Percentiles rank a stretch among this genome's conserved stretches.
Evolutionary conservation across 805 yeast species (phyloP).

Genomic region (Starmerella stigmatis): DNA sequence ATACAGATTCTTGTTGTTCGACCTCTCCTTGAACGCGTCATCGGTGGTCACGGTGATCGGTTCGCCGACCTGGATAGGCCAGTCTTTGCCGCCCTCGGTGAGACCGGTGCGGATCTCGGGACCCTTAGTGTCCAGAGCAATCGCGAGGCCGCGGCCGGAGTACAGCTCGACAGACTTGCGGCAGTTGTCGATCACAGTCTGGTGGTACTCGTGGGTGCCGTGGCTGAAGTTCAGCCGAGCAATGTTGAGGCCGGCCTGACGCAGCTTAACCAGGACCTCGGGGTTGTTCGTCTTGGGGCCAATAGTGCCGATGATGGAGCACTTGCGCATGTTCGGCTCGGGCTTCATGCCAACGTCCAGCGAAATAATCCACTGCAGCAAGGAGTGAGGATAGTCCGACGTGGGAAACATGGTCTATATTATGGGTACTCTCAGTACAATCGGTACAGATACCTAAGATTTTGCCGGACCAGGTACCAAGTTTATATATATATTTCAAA

Average conservation of each 20-base stretch:
- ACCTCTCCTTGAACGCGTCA: conserved; percentile 57
- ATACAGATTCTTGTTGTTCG: conserved; percentile 74
- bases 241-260: conserved; percentile 96
- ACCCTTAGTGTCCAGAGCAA: conserved; percentile 98
- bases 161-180: conserved; percentile 83
- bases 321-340: conserved; percentile 73
- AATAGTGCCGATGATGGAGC: conserved; percentile 96
- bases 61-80: conserved; percentile 72
- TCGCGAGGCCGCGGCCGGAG: conserved; percentile 94
- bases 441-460: no score
- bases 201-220: conserved; percentile 97
- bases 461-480: no score
- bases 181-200: conserved; percentile 90
- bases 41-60: conserved; percentile 92
- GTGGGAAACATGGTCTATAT: conserved; percentile 14
- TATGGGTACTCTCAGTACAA: background rate
- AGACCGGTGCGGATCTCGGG: conserved; percentile 99
- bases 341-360: conserved; percentile 67
- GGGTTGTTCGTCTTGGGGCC: conserved; percentile 95
- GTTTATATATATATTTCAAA: background rate
- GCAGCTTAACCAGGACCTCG: conserved; percentile 70
- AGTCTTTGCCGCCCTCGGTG: conserved; percentile 70
- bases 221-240: conserved; percentile 99
- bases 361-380: conserved; percentile 70
- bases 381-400: conserved; percentile 28